Base-by-base conservation (phyloP, 2,329 filamentous ascomycete species). In the Seiridium unicorne region DNA sequence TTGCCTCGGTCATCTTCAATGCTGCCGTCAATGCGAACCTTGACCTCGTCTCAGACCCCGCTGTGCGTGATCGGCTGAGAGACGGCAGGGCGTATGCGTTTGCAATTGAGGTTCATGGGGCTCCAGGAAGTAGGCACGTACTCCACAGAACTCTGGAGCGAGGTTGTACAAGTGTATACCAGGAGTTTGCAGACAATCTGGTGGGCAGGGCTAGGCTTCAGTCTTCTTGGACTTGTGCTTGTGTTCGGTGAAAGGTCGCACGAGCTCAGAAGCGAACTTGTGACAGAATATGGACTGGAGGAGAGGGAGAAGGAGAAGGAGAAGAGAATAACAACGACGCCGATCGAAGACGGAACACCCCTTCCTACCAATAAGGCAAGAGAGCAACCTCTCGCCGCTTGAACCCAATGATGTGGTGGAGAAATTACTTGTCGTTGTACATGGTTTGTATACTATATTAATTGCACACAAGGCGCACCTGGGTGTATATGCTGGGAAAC, bases 1-100 rank as follows among this genome's bases (percentile, higher is more conserved):
- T 81, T 6, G 74, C 74, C 0, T 72, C 69, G 0, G 68, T 72
- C 1, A 70, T 78, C 40, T 77, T 79, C 63, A 68, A 68, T 7
- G 49, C 49, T n/a, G 49, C 35, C 26, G 18, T 53, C 34, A 34
- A 53, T 35, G 26, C 31, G 8, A 53, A 53, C 13, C 11, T 53
- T 2, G 11, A 18, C 9, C 31, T 34, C 1, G 35, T 53, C 6
- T 53, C 49, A 4, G n/a, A 53, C 34, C 2, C 49, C 5, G 35
- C 35, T 18, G 31, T 53, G 8, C 49, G 49, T 34, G 31, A 26
- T 8, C 49, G n/a, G 35, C 13, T 53, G n/a, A 34, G 26, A 13
- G 49, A 34, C n/a, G 35, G 49, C 13, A 32, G 38, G 32, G 49
- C 49, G 26, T 53, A 53, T 34, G 31, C 49, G 4, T 53, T 53